Evolutionary conservation across 225 moss, liverwort and hornwort species (phyloP), one percentile per base, ranked within the genome.

Genomic region (Marchantia polymorpha): DNA sequence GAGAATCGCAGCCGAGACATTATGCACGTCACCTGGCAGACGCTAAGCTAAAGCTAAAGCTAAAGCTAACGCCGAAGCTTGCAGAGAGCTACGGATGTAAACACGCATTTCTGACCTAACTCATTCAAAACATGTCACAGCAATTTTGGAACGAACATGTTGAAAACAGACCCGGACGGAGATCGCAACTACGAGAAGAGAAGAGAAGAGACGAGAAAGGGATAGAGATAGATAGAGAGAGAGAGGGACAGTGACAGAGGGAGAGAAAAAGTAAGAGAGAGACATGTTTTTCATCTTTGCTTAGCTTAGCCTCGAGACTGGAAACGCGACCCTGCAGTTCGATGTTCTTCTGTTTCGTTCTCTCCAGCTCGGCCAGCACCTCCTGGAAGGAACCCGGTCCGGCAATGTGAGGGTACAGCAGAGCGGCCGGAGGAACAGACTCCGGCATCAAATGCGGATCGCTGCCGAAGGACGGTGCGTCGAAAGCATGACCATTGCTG

Each of bases 341-440:
- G 58, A 86, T 83, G 75, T 92, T 94, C 80, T 91, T 93, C 83
- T 86, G 83, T 71, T 91, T 89, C 87, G 92, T 90, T 63, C 87
- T 83, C 88, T 94, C 92, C 74, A 92, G 90, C 82, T 92, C 94
- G 47, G 90, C 92, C 81, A 92, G 88, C 60, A 92, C 91, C 61
- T 90, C 90, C 70, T 87, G 83, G 67, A 63, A 64, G 12, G 78
- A 25, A 19, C 47, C 78, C 17, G 69, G 83, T 39, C 80, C 78
- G 14, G 77, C 53, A 48, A 86, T 64, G 51, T 51, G 81, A 30
- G 78, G 46, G 51, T 82, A 78, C 25, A 75, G 17, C 50, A 74
- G 74, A 46, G 77, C 78, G 49, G 60, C 71, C 64, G 25, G 49
- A 65, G 77, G 80, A 67, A 51, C 17, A 71, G 47, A 14, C 22